Evolutionary conservation across 257 asterid species (phyloP), one percentile per base, ranked within the genome.

Genomic region (Capsicum chinense): DNA sequence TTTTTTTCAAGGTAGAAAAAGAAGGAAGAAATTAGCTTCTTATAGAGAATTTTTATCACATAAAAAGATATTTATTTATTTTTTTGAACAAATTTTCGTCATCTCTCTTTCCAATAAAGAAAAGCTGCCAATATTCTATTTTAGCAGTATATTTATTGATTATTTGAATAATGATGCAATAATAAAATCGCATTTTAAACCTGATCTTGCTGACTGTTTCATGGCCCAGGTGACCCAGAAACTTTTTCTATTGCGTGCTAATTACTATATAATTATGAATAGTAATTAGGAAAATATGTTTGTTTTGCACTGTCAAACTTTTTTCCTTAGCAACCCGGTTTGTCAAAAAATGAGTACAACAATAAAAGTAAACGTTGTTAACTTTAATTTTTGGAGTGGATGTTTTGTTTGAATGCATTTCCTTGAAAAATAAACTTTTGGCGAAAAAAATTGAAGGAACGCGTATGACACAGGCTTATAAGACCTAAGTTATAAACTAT

Each of bases 191-290:
- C 80, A 73, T 73, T 48, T 12, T 48, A 48, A 48, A 73, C 37
- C 80, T 48, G 80, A 73, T 48, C 60, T 48, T 73, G 60, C 60
- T 73, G 80, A 73, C 60, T 73, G 80, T 73, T 73, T 73, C 48
- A 48, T 39, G 80, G 56, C 80, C 80, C 60, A 73, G 35, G 19
- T 73, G 80, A 73, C 80, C 48, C 9, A 73, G 42, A 48, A 69
- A 73, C 60, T 73, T 73, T 73, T 48, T 48, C 19, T 48, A 66
- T 66, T 19, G 42, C 10, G 60, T 9, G 80, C 58, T 48, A 48
- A 19, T 73, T 73, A 47, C 33, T 26, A 44, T 73, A 59, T 73
- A 73, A 73, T 73, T 73, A 19, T 48, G n/a, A 73, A 73, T 73
- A 48, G 42, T 73, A 73, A 11, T 11, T 73, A 73, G 59, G 39